Conservation (phyloP, 2,329 filamentous ascomycete genomes). For the Sarocladium brachiariae region DNA sequence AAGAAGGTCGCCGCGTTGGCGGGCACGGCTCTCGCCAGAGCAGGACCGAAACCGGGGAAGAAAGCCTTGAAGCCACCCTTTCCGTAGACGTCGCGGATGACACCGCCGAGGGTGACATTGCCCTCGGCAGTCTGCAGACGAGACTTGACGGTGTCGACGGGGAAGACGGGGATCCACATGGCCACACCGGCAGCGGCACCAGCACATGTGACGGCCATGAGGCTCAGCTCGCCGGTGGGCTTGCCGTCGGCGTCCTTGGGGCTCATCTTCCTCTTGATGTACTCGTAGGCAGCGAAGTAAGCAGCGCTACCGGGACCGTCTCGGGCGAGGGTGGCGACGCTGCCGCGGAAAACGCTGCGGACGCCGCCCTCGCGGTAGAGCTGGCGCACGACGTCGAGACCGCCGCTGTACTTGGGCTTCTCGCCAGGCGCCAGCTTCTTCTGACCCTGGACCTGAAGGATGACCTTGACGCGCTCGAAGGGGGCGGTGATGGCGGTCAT, state of each 20-base stretch:
- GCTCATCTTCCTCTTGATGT: slow-evolving; percentile 81
- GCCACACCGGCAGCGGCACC: slow-evolving; percentile 88
- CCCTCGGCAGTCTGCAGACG: slow-evolving; percentile 87
- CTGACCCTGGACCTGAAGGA: slow-evolving; percentile 95
- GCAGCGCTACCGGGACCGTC: slow-evolving; percentile 90
- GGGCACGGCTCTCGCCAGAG: slow-evolving; percentile 84
- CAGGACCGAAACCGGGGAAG: slow-evolving; percentile 94
- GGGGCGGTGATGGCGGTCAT: slow-evolving; percentile 98
- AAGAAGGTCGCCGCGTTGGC: slow-evolving; percentile 95
- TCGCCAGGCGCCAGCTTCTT: slow-evolving; percentile 81
- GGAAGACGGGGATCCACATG: slow-evolving; percentile 99
- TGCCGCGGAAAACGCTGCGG: slow-evolving; percentile 86
- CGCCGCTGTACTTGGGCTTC: slow-evolving; percentile 86
- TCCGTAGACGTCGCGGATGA: slow-evolving; percentile 75
- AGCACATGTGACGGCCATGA: slow-evolving; percentile 76
- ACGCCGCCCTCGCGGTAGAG: slow-evolving; percentile 88
- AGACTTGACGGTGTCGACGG: slow-evolving; percentile 93
- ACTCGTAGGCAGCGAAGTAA: slow-evolving; percentile 97
- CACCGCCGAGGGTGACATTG: slow-evolving; percentile 70
- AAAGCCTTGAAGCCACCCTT: slow-evolving; percentile 83
- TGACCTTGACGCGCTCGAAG: slow-evolving; percentile 97
- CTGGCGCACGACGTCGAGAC: slow-evolving; percentile 83
- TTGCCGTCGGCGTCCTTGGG: slow-evolving; percentile 73
- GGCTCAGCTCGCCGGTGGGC: slow-evolving; percentile 68
- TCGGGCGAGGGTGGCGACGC: slow-evolving; percentile 81